Conservation (phyloP, 495 filamentous ascomycete species). For the Trichodelitschia bisporula region DNA sequence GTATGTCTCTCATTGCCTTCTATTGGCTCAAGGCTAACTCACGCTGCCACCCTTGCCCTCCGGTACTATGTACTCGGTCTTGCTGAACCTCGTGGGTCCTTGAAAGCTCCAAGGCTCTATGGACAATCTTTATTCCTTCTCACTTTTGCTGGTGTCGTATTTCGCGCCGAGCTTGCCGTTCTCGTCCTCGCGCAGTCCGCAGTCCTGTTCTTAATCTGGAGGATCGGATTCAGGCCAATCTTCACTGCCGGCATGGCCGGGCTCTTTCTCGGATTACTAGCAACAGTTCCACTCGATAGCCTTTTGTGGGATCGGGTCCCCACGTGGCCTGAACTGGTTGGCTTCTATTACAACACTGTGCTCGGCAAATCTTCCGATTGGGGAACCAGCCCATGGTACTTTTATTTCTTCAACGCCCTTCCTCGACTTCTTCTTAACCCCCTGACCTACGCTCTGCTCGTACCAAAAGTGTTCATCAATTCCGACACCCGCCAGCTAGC, state of each 20-base stretch:
- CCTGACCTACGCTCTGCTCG: constrained; percentile 12
- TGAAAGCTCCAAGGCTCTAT: constrained; percentile 10
- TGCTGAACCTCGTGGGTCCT: constrained; percentile 11
- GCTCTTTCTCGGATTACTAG: constrained; percentile 29
- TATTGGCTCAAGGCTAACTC: background rate
- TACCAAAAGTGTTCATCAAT: background rate
- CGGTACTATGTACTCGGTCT: constrained; percentile 38
- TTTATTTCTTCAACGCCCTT: constrained; percentile 60
- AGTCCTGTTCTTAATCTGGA: constrained; percentile 29
- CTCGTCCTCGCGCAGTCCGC: constrained; percentile 20
- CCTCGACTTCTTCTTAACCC: constrained; percentile 74
- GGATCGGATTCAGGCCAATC: constrained; percentile 26
- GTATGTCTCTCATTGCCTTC: no score
- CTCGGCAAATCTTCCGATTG: constrained; percentile 53
- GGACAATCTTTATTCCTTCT: constrained; percentile 41
- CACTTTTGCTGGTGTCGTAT: constrained; percentile 61
- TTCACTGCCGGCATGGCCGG: constrained; percentile 31
- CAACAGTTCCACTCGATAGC: constrained; percentile 56
- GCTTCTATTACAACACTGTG: constrained; percentile 80
- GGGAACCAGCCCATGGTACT: constrained; percentile 66
- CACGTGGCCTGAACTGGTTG: constrained; percentile 75
- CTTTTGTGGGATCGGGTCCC: constrained; percentile 69
- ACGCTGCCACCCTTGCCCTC: constrained; percentile 30
- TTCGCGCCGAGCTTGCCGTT: constrained; percentile 74
- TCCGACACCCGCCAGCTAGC: background rate